Evolutionary conservation across 1,284 basidiomycete genomes (phyloP).

Genomic region (Caloboletus inedulis): DNA sequence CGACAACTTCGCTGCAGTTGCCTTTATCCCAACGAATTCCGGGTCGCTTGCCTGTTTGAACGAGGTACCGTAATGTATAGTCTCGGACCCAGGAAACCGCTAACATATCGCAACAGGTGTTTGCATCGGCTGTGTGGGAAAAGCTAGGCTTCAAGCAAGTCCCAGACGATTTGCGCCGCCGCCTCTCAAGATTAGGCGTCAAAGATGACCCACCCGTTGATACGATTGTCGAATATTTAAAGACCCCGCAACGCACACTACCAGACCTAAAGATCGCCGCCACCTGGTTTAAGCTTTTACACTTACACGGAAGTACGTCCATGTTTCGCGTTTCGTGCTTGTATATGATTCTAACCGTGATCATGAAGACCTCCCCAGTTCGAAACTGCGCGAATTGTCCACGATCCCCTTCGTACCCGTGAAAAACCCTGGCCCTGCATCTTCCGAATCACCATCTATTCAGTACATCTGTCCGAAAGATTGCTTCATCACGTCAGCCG

Average conservation of each 20-base stretch:
- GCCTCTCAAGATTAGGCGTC: conserved; percentile 16
- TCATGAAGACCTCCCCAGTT: conserved; percentile 8
- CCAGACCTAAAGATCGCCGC: conserved; percentile 2
- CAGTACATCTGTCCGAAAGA: conserved; percentile 16
- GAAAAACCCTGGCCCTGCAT: neutral
- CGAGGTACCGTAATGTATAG: conserved; percentile 4
- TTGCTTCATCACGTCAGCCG: conserved; percentile 19
- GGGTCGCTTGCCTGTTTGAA: conserved; percentile 4
- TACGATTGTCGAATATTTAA: conserved; percentile 14
- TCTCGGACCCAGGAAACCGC: neutral
- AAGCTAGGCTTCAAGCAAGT: conserved; percentile 23
- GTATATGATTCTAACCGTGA: neutral
- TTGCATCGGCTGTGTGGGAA: conserved; percentile 18
- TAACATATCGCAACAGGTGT: conserved; percentile 18
- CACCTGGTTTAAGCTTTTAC: conserved; percentile 23
- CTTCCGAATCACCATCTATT: neutral
- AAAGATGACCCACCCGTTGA: conserved; percentile 18
- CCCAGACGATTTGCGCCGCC: neutral
- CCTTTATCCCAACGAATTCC: conserved; percentile 22
- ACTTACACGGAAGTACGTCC: conserved; percentile 19
- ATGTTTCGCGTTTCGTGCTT: neutral
- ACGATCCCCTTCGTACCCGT: conserved; percentile 16
- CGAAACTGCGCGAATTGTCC: conserved; percentile 7
- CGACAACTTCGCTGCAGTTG: conserved; percentile 5
- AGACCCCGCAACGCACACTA: neutral